A percentile compares a stretch with the other conserved stretches of the same genome.
phyloP scores from a whole-genome alignment of 2,329 filamentous ascomycete genomes.

The Pseudopithomyces maydicus region DNA sequence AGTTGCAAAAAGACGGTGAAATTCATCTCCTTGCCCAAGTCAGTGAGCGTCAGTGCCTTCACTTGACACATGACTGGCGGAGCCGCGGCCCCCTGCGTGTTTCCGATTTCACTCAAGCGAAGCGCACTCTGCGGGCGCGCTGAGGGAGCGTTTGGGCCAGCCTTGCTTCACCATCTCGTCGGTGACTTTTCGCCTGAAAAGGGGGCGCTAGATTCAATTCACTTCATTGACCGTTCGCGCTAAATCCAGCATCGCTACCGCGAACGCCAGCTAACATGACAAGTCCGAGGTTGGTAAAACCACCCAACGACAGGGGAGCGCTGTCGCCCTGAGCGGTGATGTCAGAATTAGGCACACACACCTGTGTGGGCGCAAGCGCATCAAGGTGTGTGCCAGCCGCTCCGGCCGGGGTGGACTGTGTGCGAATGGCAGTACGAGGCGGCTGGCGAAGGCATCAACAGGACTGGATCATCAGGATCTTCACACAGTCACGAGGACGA shows the following conservation, averaged over 20 bases:
- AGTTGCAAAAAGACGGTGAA: slow-evolving; percentile 31
- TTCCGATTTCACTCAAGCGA: slow-evolving; percentile 38
- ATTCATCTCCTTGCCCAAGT: slow-evolving; percentile 18
- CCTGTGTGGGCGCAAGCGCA: slow-evolving; percentile 25
- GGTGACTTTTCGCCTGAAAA: slow-evolving; percentile 21
- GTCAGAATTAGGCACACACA: slow-evolving; percentile 35
- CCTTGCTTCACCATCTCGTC: slow-evolving; percentile 23
- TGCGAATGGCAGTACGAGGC: slow-evolving; percentile 24
- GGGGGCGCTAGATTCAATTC: slow-evolving; percentile 38
- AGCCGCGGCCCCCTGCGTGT: slow-evolving; percentile 31
- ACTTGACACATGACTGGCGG: slow-evolving; percentile 28
- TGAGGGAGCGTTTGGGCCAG: slow-evolving; percentile 29
- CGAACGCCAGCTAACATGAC: slow-evolving; percentile 23
- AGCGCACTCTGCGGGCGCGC: slow-evolving; percentile 17
- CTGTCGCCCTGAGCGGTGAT: slow-evolving; percentile 27
- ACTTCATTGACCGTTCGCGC: slow-evolving; percentile 31
- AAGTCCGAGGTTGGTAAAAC: slow-evolving; percentile 18
- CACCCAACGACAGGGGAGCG: slow-evolving; percentile 8
- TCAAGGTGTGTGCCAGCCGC: slow-evolving; percentile 16
- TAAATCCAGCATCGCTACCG: slow-evolving; percentile 19
- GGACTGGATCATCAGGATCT: slow-evolving; percentile 43
- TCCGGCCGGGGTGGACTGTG: slow-evolving; percentile 24
- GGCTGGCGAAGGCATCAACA: slow-evolving; percentile 29
- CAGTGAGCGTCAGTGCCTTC: slow-evolving; percentile 32
- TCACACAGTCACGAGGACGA: slow-evolving; percentile 47